Percentiles rank a stretch among this genome's conserved stretches.
These are phyloP conservation scores for Paramarasmius palmivorus DNA, from an alignment of 1,284 basidiomycete genomes.

Conservation along the genomic window DNA sequence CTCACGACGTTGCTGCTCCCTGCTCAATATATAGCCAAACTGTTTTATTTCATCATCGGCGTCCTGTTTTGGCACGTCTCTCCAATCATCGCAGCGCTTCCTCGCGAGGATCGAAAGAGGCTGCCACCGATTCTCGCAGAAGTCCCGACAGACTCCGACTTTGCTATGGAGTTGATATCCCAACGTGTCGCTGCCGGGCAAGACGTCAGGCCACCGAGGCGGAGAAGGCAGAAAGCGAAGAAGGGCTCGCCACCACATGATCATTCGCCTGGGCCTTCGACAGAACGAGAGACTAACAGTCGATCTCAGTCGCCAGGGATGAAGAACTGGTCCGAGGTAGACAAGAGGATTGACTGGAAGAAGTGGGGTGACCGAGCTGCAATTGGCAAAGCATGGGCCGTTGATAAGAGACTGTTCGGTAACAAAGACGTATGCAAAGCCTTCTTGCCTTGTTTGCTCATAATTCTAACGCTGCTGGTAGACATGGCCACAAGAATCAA, in stretches of 20 bases:
- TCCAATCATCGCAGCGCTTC: conserved; percentile 55
- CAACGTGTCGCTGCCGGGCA: conserved; percentile 58
- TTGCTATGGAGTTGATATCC: conserved; percentile 68
- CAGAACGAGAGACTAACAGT: conserved; percentile 16
- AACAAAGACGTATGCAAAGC: conserved; percentile 33
- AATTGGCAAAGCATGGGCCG: conserved; percentile 43
- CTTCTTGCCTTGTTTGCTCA: not conserved
- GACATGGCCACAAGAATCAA: not conserved
- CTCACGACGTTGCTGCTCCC: conserved; percentile 46
- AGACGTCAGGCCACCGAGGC: conserved; percentile 34
- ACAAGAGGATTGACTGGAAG: conserved; percentile 45
- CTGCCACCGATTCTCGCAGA: conserved; percentile 49
- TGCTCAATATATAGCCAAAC: conserved; percentile 48
- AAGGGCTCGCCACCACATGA: conserved; percentile 6
- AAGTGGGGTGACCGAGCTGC: conserved; percentile 53
- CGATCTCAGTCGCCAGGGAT: conserved; percentile 4
- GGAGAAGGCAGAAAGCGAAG: conserved; percentile 11
- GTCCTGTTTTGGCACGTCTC: conserved; percentile 64
- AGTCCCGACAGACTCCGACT: conserved; percentile 65
- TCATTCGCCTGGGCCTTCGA: not conserved
- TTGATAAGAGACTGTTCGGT: conserved; percentile 41
- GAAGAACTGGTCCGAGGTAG: conserved; percentile 8
- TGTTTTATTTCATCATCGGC: conserved; percentile 46
- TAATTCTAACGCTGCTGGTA: not conserved
- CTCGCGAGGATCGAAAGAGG: conserved; percentile 43